A percentile compares a stretch with the other conserved stretches of the same genome.
phyloP scores from a whole-genome alignment of 2,329 filamentous ascomycete genomes.

The Trichoderma sp. region DNA sequence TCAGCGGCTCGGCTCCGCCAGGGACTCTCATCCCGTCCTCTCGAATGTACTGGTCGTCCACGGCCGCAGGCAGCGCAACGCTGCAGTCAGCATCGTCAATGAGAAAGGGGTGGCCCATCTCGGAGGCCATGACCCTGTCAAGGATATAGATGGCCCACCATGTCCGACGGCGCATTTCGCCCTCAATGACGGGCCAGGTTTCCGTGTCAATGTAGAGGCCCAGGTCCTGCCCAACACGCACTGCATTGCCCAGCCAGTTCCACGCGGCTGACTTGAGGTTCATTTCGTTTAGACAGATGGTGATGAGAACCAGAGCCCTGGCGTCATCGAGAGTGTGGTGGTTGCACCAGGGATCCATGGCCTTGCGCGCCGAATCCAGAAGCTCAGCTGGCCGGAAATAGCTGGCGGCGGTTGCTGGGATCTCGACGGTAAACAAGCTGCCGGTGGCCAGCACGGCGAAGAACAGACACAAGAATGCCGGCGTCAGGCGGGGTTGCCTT shows the following conservation, averaged over 20 bases:
- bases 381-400: constrained; percentile 60
- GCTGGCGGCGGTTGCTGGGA: constrained; percentile 55
- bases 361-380: constrained; percentile 68
- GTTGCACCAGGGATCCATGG: constrained; percentile 81
- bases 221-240: constrained; percentile 80
- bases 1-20: constrained; percentile 57
- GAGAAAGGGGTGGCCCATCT: constrained; percentile 76
- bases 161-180: constrained; percentile 81
- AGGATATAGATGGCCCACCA: constrained; percentile 96
- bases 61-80: constrained; percentile 72
- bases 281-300: constrained; percentile 80
- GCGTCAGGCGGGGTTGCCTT: constrained; percentile 58
- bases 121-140: constrained; percentile 79
- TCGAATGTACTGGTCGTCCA: constrained; percentile 78
- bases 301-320: constrained; percentile 70
- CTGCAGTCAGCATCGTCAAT: constrained; percentile 91
- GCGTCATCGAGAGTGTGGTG: constrained; percentile 75
- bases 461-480: constrained; percentile 77
- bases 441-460: constrained; percentile 84
- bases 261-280: constrained; percentile 85
- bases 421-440: constrained; percentile 67
- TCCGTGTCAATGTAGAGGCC: constrained; percentile 77
- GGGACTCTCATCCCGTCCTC: constrained; percentile 57
- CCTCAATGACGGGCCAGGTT: constrained; percentile 73
- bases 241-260: constrained; percentile 79